A percentile compares a stretch with the other conserved stretches of the same genome.
Evolutionary conservation across 768 basidiomycete species (phyloP).

Genomic region (Boletus vinaceobasis): DNA sequence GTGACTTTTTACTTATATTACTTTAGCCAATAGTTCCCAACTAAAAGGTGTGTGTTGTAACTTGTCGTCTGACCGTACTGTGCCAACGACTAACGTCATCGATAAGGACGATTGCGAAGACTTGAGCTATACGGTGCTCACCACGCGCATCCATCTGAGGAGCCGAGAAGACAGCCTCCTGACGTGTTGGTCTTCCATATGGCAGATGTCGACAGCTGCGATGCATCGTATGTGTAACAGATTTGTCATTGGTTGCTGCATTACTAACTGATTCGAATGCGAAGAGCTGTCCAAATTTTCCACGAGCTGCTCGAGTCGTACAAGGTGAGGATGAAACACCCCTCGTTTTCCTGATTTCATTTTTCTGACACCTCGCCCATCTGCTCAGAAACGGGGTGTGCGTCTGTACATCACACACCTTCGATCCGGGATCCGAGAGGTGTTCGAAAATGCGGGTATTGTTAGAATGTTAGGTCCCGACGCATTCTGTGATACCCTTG

Average conservation of each 20-base stretch:
- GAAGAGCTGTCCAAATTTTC: conserved; percentile 80
- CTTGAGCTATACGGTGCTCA: conserved; percentile 85
- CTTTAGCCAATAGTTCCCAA: conserved; percentile 86
- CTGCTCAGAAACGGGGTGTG: conserved; percentile 41
- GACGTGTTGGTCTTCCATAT: conserved; percentile 86
- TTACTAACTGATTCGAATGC: conserved; percentile 5
- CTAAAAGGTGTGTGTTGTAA: conserved; percentile 58
- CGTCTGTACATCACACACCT: conserved; percentile 46
- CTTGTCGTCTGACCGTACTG: neutral
- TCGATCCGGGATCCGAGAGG: conserved; percentile 31
- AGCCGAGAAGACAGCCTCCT: conserved; percentile 70
- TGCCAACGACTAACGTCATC: neutral
- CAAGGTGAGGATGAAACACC: conserved; percentile 40
- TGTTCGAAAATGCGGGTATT: conserved; percentile 46
- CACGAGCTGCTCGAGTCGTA: conserved; percentile 77
- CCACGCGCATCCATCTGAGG: conserved; percentile 85
- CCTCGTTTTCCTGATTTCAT: neutral
- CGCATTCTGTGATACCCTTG: conserved; percentile 43
- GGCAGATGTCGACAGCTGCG: conserved; percentile 86
- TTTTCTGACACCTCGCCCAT: neutral
- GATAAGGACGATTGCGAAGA: conserved; percentile 68
- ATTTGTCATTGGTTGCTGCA: neutral
- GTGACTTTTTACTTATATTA: neutral
- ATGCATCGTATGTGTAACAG: conserved; percentile 73
- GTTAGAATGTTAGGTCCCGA: conserved; percentile 41